A percentile compares a stretch with the other conserved stretches of the same genome.
Conservation (phyloP, 805 yeast species). For the Allodekkera sacchari region DNA sequence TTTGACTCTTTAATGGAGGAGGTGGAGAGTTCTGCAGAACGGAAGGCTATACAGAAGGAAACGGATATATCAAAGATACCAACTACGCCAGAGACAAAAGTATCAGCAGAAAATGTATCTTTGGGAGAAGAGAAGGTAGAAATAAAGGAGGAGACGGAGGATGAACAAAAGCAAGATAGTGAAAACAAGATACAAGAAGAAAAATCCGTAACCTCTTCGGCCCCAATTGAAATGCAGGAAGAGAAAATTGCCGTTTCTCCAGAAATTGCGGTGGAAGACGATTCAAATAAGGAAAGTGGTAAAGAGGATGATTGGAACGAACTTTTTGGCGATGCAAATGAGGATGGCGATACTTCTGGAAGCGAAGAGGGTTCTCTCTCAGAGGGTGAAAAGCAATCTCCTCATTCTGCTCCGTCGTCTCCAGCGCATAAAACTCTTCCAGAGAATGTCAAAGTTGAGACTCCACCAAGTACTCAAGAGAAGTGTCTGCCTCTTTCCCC, state of each 20-base stretch:
- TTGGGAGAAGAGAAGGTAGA: neutral
- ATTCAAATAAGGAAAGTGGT: conserved; percentile 3
- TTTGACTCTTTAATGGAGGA: conserved; percentile 16
- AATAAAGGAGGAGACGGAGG: neutral
- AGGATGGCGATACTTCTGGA: conserved; percentile 1
- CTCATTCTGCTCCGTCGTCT: conserved; percentile 5
- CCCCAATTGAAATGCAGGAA: neutral
- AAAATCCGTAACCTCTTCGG: neutral
- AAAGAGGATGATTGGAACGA: conserved; percentile 7
- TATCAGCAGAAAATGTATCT: conserved; percentile 5
- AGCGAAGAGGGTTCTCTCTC: conserved; percentile 6
- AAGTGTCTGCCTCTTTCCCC: conserved; percentile 17
- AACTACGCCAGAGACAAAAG: too few relatives aligned
- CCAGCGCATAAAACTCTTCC: neutral
- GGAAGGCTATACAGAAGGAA: too few relatives aligned
- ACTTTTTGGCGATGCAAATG: conserved; percentile 3
- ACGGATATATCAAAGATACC: too few relatives aligned
- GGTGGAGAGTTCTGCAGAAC: too few relatives aligned
- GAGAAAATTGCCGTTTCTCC: neutral
- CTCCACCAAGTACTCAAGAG: neutral
- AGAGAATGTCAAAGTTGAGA: conserved; percentile 1
- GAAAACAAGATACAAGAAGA: conserved; percentile 1
- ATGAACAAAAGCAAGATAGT: neutral
- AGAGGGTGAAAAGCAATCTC: conserved; percentile 1
- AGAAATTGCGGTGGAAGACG: neutral